A percentile compares a stretch with the other conserved stretches of the same genome.
phyloP scores from a whole-genome alignment of 2,329 filamentous ascomycete genomes.

The Paecilomyces fulvus region DNA sequence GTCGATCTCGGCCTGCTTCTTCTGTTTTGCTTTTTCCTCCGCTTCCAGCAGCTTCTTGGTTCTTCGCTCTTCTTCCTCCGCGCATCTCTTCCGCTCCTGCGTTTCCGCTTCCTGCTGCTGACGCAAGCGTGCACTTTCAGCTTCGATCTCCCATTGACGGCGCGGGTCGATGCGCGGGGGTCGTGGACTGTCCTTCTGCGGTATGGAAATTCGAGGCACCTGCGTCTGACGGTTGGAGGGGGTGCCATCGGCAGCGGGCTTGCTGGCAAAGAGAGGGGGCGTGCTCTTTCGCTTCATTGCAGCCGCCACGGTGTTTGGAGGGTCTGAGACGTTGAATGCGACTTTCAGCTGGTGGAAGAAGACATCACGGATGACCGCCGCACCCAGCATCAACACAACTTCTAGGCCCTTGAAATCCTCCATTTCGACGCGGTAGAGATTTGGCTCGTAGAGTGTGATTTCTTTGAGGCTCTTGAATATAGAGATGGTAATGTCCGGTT shows the following conservation, averaged over 20 bases:
- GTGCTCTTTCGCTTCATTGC: neutral
- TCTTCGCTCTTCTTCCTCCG: conserved; percentile 45
- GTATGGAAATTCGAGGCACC: conserved; percentile 16
- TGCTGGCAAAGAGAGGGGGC: neutral
- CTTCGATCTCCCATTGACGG: conserved; percentile 44
- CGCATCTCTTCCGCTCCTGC: conserved; percentile 36
- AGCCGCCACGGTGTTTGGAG: neutral
- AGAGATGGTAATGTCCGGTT: conserved; percentile 92
- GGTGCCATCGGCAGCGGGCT: conserved; percentile 1
- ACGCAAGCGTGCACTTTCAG: conserved; percentile 40
- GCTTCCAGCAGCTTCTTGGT: conserved; percentile 44
- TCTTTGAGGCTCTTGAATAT: conserved; percentile 70
- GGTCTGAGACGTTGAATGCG: conserved; percentile 60
- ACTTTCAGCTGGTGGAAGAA: conserved; percentile 60
- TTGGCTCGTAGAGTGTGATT: conserved; percentile 87
- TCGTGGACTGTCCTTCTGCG: conserved; percentile 10
- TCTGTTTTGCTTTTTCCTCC: conserved; percentile 45
- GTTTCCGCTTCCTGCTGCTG: conserved; percentile 35
- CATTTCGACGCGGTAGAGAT: conserved; percentile 79
- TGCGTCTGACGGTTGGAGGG: conserved; percentile 16
- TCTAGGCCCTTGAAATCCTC: conserved; percentile 93
- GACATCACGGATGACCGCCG: conserved; percentile 53
- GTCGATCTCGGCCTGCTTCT: conserved; percentile 52
- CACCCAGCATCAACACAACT: conserved; percentile 60
- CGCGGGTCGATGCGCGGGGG: conserved; percentile 41